Evolutionary conservation across 352 stramenopile species (phyloP).

Genomic region (Phytopythium mirpurense): DNA sequence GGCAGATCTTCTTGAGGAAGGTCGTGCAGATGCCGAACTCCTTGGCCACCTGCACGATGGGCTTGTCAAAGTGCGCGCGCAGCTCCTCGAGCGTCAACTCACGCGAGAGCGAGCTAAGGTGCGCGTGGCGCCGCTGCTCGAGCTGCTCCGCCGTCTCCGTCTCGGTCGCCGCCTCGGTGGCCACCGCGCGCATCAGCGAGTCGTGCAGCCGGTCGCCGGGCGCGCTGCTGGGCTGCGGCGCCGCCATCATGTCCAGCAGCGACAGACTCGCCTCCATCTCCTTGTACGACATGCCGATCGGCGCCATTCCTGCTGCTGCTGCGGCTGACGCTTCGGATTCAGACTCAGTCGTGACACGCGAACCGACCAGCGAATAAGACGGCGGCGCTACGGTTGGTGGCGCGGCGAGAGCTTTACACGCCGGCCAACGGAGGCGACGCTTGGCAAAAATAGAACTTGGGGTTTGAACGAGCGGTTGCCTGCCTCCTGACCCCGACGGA

Average conservation of each 20-base stretch:
- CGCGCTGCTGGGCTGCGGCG: too few relatives aligned
- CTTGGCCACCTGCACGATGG: conserved; percentile 60
- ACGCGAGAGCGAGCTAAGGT: conserved; percentile 39
- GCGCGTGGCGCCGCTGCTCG: conserved; percentile 28
- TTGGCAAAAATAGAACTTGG: too few relatives aligned
- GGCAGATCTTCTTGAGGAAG: conserved; percentile 75
- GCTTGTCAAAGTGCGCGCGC: conserved; percentile 53
- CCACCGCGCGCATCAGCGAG: conserved; percentile 36
- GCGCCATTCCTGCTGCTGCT: conserved; percentile 9
- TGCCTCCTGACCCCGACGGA: too few relatives aligned
- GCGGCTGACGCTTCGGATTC: too few relatives aligned
- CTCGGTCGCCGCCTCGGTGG: conserved; percentile 16
- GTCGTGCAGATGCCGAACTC: conserved; percentile 75
- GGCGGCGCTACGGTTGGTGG: too few relatives aligned
- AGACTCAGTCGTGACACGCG: too few relatives aligned
- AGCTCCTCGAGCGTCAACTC: conserved; percentile 60
- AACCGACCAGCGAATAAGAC: not conserved
- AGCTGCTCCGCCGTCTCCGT: conserved; percentile 7
- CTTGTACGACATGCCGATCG: conserved; percentile 30
- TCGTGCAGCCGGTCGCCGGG: conserved; percentile 15
- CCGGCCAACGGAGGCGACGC: too few relatives aligned
- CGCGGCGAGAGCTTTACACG: too few relatives aligned
- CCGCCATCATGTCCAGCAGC: conserved; percentile 51
- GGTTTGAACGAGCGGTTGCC: too few relatives aligned
- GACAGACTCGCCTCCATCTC: conserved; percentile 60